Conservation (phyloP, 2,329 filamentous ascomycete species). For the Berkeleyomyces basicola region DNA sequence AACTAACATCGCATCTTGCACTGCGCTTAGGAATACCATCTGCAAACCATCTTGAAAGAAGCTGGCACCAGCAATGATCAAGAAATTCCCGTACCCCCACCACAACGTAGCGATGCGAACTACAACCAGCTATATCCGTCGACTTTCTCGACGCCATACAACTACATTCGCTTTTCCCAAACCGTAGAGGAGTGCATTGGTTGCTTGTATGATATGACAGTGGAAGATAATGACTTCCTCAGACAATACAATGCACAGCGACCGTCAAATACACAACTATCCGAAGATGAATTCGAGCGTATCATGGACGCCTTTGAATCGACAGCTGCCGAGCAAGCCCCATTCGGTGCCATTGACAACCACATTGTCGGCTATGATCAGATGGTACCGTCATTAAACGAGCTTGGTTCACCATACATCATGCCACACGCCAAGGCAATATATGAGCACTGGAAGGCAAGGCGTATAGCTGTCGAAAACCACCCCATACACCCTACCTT, state of each 20-base stretch:
- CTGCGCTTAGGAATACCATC: constrained; percentile 68
- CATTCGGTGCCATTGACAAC: constrained; percentile 80
- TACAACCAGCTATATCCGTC: constrained; percentile 81
- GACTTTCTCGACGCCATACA: constrained; percentile 65
- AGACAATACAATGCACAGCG: constrained; percentile 68
- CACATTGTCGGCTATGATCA: constrained; percentile 62
- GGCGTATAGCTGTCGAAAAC: constrained; percentile 50
- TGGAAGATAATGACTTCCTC: constrained; percentile 75
- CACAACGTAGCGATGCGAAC: constrained; percentile 48
- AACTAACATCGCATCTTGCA: background rate
- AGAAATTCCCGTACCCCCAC: constrained; percentile 50
- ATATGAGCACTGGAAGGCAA: constrained; percentile 77
- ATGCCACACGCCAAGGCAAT: constrained; percentile 53
- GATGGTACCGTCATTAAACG: constrained; percentile 51
- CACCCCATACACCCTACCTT: constrained; percentile 58
- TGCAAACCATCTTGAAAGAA: constrained; percentile 60
- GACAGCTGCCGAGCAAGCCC: constrained; percentile 65
- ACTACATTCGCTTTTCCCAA: constrained; percentile 94
- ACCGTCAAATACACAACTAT: constrained; percentile 46
- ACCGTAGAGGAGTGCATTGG: constrained; percentile 92
- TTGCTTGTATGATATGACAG: constrained; percentile 84
- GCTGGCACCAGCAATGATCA: constrained; percentile 38
- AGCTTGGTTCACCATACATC: constrained; percentile 32
- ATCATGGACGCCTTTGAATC: constrained; percentile 93
- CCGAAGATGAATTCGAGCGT: constrained; percentile 82